Conservation (phyloP, 768 basidiomycete genomes). For the Boletales sp. region DNA sequence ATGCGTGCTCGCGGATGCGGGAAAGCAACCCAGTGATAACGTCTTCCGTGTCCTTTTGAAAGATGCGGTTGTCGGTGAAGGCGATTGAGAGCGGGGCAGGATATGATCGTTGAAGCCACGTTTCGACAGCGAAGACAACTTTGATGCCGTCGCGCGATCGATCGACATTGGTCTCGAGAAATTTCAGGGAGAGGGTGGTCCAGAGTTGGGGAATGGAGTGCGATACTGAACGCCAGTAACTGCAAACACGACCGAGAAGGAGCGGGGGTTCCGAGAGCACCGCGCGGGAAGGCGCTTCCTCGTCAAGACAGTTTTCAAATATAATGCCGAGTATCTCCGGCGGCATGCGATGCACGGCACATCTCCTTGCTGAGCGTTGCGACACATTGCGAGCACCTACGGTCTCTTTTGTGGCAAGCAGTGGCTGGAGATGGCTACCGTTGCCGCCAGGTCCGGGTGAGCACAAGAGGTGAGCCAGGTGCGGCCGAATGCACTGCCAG, state of each 20-base stretch:
- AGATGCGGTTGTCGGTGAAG: slow-evolving; percentile 26
- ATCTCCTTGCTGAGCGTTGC: not conserved
- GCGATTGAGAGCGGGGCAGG: slow-evolving; percentile 20
- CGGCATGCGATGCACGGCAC: slow-evolving; percentile 14
- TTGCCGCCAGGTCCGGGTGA: not conserved
- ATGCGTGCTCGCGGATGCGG: slow-evolving; percentile 14
- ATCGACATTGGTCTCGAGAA: slow-evolving; percentile 19
- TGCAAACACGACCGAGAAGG: slow-evolving; percentile 23
- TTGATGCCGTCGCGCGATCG: slow-evolving; percentile 16
- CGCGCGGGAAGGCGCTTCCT: not conserved
- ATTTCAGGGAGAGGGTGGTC: slow-evolving; percentile 21
- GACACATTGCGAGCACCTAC: not conserved
- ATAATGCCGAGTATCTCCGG: slow-evolving; percentile 39
- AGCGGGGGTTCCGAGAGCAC: slow-evolving; percentile 17
- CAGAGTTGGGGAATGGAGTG: slow-evolving; percentile 20
- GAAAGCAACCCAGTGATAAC: slow-evolving; percentile 18
- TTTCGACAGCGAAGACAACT: slow-evolving; percentile 15
- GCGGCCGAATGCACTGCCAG: not conserved
- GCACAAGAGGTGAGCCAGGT: not conserved
- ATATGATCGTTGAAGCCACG: slow-evolving; percentile 21
- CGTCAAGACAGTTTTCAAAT: slow-evolving; percentile 20
- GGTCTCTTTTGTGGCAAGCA: not conserved
- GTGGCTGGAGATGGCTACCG: not conserved
- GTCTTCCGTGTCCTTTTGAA: slow-evolving; percentile 21
- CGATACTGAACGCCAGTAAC: slow-evolving; percentile 22